Conservation (phyloP, 1,139 yeast genomes). For the Blastobotrys niveus region DNA sequence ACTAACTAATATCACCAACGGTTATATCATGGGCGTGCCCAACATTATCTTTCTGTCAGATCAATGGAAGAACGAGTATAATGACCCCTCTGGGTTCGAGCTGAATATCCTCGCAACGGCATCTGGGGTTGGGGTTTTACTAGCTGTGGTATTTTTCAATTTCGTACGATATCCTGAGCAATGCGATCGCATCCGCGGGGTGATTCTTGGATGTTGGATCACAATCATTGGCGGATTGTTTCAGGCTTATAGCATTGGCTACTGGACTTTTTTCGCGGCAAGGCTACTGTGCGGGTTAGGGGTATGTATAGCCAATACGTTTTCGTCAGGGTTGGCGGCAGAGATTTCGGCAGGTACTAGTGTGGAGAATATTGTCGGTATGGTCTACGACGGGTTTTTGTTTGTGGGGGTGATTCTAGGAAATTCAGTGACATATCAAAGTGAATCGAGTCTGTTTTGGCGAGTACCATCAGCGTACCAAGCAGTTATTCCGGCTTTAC, state of each 20-base stretch:
- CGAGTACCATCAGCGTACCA: conserved; percentile 10
- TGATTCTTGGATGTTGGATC: conserved; percentile 1
- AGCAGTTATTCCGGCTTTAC: conserved; percentile 2
- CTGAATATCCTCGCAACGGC: conserved; percentile 9
- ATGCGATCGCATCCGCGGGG: too few species aligned
- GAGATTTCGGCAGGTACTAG: conserved; percentile 1
- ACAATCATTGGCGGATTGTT: conserved; percentile 1
- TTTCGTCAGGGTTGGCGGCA: background rate
- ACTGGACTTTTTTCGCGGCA: conserved; percentile 6
- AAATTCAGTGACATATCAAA: conserved; percentile 3
- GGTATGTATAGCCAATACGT: conserved; percentile 1
- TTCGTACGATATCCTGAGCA: too few species aligned
- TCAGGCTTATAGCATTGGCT: conserved; percentile 5
- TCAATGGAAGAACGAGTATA: conserved; percentile 6
- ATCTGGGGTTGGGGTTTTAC: conserved; percentile 6
- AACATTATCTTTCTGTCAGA: conserved; percentile 4
- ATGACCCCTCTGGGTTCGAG: conserved; percentile 3
- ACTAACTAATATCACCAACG: conserved; percentile 7
- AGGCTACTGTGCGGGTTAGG: conserved; percentile 11
- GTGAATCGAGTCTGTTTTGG: conserved; percentile 5
- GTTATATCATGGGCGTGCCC: conserved; percentile 7
- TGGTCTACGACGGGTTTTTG: conserved; percentile 5
- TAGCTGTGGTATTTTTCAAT: background rate
- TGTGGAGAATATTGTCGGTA: background rate
- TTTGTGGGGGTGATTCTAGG: conserved; percentile 9